Percentiles rank a stretch among this genome's conserved stretches.
These are phyloP conservation scores for Amyloporia xantha DNA, from an alignment of 768 basidiomycete species.

Conservation along the genomic window DNA sequence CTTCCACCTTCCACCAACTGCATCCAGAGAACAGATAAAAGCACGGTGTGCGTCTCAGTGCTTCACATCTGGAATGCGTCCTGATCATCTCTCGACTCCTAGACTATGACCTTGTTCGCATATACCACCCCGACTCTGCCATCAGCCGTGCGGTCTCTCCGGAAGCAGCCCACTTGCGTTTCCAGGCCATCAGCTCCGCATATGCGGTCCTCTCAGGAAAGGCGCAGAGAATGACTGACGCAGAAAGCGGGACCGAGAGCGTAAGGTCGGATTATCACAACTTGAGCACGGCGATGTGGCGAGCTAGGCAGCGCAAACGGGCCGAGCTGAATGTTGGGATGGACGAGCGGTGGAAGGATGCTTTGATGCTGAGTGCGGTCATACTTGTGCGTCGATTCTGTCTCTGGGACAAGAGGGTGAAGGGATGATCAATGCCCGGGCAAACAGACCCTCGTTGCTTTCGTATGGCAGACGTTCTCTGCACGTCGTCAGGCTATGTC, in stretches of 20 bases:
- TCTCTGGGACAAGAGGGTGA: conserved; percentile 3
- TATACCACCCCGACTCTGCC: conserved; percentile 73
- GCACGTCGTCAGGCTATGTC: conserved; percentile 18
- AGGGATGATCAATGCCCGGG: not conserved
- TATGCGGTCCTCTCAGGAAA: conserved; percentile 60
- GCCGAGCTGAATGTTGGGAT: conserved; percentile 41
- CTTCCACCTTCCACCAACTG: conserved; percentile 31
- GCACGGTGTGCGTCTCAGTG: conserved; percentile 27
- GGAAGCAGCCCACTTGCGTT: conserved; percentile 53
- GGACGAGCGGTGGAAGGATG: conserved; percentile 67
- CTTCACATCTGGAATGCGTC: conserved; percentile 8
- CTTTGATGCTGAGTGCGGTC: conserved; percentile 48
- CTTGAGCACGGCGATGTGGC: conserved; percentile 34
- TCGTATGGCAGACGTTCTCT: conserved; percentile 21
- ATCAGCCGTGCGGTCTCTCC: conserved; percentile 34
- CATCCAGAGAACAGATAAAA: conserved; percentile 30
- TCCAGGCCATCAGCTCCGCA: conserved; percentile 61
- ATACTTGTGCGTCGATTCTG: conserved; percentile 34
- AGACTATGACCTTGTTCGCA: conserved; percentile 77
- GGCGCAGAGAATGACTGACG: conserved; percentile 16
- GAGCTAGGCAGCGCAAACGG: conserved; percentile 26
- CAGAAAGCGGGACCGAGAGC: conserved; percentile 23
- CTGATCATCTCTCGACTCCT: not conserved
- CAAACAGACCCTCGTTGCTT: conserved; percentile 16
- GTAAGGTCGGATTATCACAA: not conserved